A percentile compares a stretch with the other conserved stretches of the same genome.
These are phyloP conservation scores for Metroxylon sagu DNA, from an alignment of 176 grass and related monocot genomes.

Conservation along the genomic window DNA sequence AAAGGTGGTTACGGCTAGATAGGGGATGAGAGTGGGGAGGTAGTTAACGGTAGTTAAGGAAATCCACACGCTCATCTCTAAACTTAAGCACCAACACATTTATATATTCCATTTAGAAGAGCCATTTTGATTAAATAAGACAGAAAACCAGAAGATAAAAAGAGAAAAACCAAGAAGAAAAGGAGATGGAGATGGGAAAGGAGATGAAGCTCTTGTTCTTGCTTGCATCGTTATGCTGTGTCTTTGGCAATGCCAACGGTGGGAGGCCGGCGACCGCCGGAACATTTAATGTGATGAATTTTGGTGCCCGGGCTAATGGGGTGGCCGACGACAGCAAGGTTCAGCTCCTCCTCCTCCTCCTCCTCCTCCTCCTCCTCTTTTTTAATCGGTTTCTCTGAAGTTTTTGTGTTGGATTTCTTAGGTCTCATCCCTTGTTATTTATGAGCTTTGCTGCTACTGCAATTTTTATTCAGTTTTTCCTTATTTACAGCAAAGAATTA, in stretches of 20 bases:
- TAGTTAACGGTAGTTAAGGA: constrained; percentile 3
- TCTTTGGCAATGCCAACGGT: background rate
- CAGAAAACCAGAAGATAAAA: too few species aligned
- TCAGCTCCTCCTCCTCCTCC: background rate
- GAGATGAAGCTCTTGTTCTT: too few species aligned
- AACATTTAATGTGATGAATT: constrained; percentile 10
- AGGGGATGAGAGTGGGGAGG: background rate
- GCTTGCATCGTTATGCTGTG: too few species aligned
- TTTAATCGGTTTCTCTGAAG: too few species aligned
- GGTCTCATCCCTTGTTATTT: too few species aligned
- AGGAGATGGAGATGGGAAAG: too few species aligned
- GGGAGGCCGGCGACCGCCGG: background rate
- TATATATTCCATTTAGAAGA: background rate
- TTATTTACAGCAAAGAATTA: too few species aligned
- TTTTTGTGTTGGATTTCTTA: too few species aligned
- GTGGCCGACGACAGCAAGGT: constrained; percentile 12
- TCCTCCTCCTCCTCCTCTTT: background rate
- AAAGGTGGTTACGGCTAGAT: background rate
- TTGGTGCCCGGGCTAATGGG: constrained; percentile 11
- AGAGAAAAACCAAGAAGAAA: too few species aligned
- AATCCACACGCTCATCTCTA: background rate
- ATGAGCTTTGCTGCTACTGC: too few species aligned
- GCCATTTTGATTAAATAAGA: too few species aligned
- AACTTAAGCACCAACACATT: background rate
- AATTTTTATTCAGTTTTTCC: too few species aligned